phyloP scores from a whole-genome alignment of 2,329 filamentous ascomycete genomes.

The Cercospora sojina region DNA sequence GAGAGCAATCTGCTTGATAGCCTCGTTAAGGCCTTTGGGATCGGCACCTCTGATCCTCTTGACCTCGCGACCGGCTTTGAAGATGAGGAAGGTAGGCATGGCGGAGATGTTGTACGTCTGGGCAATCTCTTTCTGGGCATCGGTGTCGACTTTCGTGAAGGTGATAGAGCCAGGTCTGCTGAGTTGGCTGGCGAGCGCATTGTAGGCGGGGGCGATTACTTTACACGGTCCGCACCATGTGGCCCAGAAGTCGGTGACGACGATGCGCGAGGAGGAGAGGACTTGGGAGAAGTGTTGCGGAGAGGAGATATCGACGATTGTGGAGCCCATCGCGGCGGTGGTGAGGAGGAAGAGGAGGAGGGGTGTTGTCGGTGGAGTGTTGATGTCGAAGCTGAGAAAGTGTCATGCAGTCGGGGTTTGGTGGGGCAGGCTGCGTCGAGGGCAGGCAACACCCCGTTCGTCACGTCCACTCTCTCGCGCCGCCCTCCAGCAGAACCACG shows the following conservation, averaged over 20 bases:
- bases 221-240: slow-evolving; percentile 85
- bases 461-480: neutral
- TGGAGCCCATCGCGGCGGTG: slow-evolving; percentile 43
- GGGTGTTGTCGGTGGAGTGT: slow-evolving; percentile 7
- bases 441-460: neutral
- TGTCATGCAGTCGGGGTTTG: neutral
- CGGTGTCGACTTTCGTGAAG: slow-evolving; percentile 85
- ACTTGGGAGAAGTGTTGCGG: slow-evolving; percentile 63
- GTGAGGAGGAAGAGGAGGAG: slow-evolving; percentile 6
- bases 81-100: slow-evolving; percentile 89
- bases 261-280: slow-evolving; percentile 70
- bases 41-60: slow-evolving; percentile 62
- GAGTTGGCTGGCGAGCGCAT: slow-evolving; percentile 69
- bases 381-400: slow-evolving; percentile 11
- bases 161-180: slow-evolving; percentile 71
- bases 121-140: slow-evolving; percentile 71
- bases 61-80: slow-evolving; percentile 42
- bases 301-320: slow-evolving; percentile 44
- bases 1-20: slow-evolving; percentile 67
- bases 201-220: slow-evolving; percentile 78
- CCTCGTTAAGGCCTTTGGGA: slow-evolving; percentile 64
- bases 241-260: slow-evolving; percentile 88
- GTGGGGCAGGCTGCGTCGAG: slow-evolving; percentile 5
- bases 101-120: slow-evolving; percentile 69
- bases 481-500: neutral